Evolutionary conservation across 257 asterid species (phyloP), one percentile per base, ranked within the genome.

Genomic region (Cynanchum wilfordii): DNA sequence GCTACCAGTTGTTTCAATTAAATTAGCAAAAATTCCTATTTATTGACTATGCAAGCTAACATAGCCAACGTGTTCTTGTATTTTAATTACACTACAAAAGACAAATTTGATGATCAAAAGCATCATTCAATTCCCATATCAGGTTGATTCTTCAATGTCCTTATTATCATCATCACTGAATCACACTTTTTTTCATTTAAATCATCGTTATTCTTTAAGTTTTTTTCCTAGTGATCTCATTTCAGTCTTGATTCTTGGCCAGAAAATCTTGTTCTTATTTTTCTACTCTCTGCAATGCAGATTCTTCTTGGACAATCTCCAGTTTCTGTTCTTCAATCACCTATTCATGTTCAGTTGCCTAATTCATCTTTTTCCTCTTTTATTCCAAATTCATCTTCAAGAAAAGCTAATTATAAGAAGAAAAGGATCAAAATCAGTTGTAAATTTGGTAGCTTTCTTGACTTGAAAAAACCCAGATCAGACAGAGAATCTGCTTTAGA

Each of bases 391-490:
- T 6, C 2, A 72, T 63, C 57, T 11, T 52, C 78, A 69, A 81
- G 78, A 74, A 85, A 74, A 65, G 4, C 22, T 54, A 83, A 10
- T 7, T 1, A 42, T 42, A 42, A 42, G 10, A 42, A 59, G 19
- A 80, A 69, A 15, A 83, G 25, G 52, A 76, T 69, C 74, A 77
- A 75, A 72, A 33, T 33, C 4, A 77, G 75, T 79, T 75, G 71
- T 80, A 80, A 79, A 55, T 72, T 77, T 72, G 55, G 68, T 2
- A 82, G 71, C 81, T 94, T 94, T 79, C 96, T 93, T 57, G 93
- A 91, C 67, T 79, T 94, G 38, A 33, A 33, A 56, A 80, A 89
- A 60, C 97, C 96, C 54, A 76, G 80, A 42, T 87, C 87, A 36
- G 88, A 89, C 47, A 85, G 91, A 10, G 87, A 78, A 73, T 47